These are phyloP conservation scores for Plantago lanceolata DNA, from an alignment of 305 asterid genomes.

Conservation along the genomic window DNA sequence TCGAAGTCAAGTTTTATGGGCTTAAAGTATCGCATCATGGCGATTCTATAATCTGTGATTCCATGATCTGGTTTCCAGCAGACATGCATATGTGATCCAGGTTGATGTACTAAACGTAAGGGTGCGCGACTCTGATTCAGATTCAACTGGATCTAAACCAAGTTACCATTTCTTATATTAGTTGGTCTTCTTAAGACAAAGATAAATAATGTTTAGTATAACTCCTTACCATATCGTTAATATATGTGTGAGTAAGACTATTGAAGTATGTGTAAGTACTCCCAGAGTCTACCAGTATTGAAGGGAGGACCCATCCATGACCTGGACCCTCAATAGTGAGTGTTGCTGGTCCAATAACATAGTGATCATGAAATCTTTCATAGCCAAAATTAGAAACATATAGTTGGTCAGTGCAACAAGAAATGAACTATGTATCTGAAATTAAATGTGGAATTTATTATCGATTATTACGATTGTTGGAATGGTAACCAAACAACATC, in stretches of 20 bases:
- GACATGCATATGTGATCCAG: slow-evolving; percentile 33
- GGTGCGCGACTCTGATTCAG: slow-evolving; percentile 23
- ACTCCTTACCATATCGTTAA: slow-evolving; percentile 33
- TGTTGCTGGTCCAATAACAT: slow-evolving; percentile 37
- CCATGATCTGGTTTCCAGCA: no score
- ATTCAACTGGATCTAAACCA: slow-evolving; percentile 32
- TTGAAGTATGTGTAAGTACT: slow-evolving; percentile 46
- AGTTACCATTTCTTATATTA: neutral
- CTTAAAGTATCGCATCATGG: slow-evolving; percentile 37
- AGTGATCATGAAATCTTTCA: slow-evolving; percentile 27
- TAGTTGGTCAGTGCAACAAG: slow-evolving; percentile 12
- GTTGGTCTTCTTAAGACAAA: slow-evolving; percentile 5
- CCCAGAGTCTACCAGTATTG: slow-evolving; percentile 42
- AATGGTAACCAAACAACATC: slow-evolving; percentile 9
- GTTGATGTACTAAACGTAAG: slow-evolving; percentile 29
- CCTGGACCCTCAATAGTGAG: slow-evolving; percentile 28
- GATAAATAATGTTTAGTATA: neutral
- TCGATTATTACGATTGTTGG: no score
- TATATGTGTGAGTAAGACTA: slow-evolving; percentile 26
- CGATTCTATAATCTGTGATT: no score
- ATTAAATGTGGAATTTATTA: no score
- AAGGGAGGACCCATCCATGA: slow-evolving; percentile 29
- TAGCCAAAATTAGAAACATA: neutral
- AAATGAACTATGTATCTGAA: slow-evolving; percentile 32
- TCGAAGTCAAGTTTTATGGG: slow-evolving; percentile 31